Conservation (phyloP, 495 filamentous ascomycete species). For the Aspergillus haitiensis region DNA sequence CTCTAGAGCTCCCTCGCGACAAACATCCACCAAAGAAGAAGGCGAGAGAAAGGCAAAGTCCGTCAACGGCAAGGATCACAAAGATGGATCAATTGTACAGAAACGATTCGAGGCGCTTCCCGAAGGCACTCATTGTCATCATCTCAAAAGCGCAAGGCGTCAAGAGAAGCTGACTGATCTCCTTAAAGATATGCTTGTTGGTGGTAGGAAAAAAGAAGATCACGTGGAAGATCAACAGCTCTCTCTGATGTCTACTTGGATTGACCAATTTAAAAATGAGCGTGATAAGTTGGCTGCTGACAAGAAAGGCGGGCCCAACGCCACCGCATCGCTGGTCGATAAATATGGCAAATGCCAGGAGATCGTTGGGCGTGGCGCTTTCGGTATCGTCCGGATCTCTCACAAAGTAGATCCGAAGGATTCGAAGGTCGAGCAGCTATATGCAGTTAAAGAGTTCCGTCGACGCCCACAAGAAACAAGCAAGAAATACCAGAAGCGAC, state of each 20-base stretch:
- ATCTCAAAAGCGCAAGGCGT: constrained; percentile 80
- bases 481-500: constrained; percentile 96
- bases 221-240: constrained; percentile 75
- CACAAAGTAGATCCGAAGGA: constrained; percentile 88
- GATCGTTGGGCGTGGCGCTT: constrained; percentile 94
- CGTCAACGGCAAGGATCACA: constrained; percentile 40
- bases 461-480: constrained; percentile 88
- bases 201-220: constrained; percentile 66
- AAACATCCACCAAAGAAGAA: constrained; percentile 43
- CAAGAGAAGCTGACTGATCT: constrained; percentile 96
- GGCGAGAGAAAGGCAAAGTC: constrained; percentile 38
- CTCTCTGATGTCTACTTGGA: constrained; percentile 93
- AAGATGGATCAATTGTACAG: constrained; percentile 41
- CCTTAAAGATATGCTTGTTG: constrained; percentile 77
- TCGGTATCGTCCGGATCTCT: constrained; percentile 97
- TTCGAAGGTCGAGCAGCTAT: constrained; percentile 81
- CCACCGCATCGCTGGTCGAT: constrained; percentile 81
- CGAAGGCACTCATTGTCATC: constrained; percentile 75
- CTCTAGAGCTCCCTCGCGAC: constrained; percentile 42
- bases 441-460: constrained; percentile 97
- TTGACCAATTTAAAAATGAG: constrained; percentile 88
- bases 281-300: constrained; percentile 74
- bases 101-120: constrained; percentile 60
- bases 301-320: constrained; percentile 73
- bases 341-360: constrained; percentile 99